A percentile compares a stretch with the other conserved stretches of the same genome.
Evolutionary conservation across 2,329 filamentous ascomycete species (phyloP).

Genomic region (Cordyceps tenuipes): DNA sequence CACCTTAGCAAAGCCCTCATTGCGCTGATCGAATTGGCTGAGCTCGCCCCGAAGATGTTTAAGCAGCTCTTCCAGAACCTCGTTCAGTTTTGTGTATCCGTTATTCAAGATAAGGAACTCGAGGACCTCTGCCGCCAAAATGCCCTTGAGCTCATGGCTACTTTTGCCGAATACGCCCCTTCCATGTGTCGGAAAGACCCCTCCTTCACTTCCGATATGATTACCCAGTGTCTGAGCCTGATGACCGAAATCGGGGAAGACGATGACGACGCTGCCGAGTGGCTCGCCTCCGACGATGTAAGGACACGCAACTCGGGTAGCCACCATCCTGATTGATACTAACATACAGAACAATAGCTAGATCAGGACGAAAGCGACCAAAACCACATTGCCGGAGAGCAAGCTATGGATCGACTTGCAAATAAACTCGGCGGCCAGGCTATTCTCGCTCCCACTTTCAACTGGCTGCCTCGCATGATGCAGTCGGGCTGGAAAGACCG

Average conservation of each 20-base stretch:
- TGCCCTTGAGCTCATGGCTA: slow-evolving; percentile 92
- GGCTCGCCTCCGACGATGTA: slow-evolving; percentile 87
- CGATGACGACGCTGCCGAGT: slow-evolving; percentile 89
- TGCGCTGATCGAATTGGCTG: slow-evolving; percentile 87
- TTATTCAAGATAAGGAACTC: slow-evolving; percentile 93
- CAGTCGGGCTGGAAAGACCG: slow-evolving; percentile 91
- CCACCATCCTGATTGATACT: neutral
- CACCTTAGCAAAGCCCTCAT: slow-evolving; percentile 84
- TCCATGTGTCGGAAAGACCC: slow-evolving; percentile 91
- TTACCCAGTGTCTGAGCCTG: slow-evolving; percentile 91
- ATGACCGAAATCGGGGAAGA: slow-evolving; percentile 97
- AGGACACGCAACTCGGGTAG: slow-evolving; percentile 21
- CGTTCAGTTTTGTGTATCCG: slow-evolving; percentile 84
- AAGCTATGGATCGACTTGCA: slow-evolving; percentile 94
- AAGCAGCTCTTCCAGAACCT: slow-evolving; percentile 87
- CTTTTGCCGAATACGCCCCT: slow-evolving; percentile 90
- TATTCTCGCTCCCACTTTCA: slow-evolving; percentile 89
- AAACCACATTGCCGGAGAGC: slow-evolving; percentile 95
- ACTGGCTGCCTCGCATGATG: slow-evolving; percentile 97
- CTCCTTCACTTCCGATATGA: slow-evolving; percentile 93
- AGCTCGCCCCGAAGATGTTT: slow-evolving; percentile 96
- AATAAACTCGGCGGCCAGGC: slow-evolving; percentile 94
- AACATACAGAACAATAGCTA: slow-evolving; percentile 44
- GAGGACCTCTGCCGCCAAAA: slow-evolving; percentile 88
- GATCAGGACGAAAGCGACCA: slow-evolving; percentile 93